phyloP scores from a whole-genome alignment of 139 green algal species.

The Picochlorum sp. region DNA sequence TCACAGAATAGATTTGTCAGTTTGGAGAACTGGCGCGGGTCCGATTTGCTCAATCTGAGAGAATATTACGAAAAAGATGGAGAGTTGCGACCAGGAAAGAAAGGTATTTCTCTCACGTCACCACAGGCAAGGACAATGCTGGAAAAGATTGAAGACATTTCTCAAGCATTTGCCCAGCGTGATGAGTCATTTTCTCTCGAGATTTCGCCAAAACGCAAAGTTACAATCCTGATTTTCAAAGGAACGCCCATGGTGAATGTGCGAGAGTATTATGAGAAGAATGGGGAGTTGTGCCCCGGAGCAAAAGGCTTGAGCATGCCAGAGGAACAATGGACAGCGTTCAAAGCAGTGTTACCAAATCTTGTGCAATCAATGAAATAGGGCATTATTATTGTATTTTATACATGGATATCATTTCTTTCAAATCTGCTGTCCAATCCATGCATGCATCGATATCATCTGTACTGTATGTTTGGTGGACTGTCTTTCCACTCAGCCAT shows the following conservation, averaged over 20 bases:
- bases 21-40: slow-evolving; percentile 5
- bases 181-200: not conserved
- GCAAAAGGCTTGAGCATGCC: slow-evolving; percentile 40
- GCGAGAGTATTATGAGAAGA: slow-evolving; percentile 48
- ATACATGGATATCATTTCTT: slow-evolving; percentile 4
- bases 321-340: slow-evolving; percentile 14
- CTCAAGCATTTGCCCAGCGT: slow-evolving; percentile 12
- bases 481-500: slow-evolving; percentile 18
- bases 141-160: slow-evolving; percentile 18
- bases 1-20: not conserved
- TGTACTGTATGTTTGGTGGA: slow-evolving; percentile 32
- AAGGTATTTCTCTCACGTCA: slow-evolving; percentile 38
- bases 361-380: slow-evolving; percentile 8
- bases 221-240: not conserved
- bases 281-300: slow-evolving; percentile 10
- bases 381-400: not conserved
- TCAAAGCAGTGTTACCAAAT: not conserved
- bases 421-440: slow-evolving; percentile 22
- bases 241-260: slow-evolving; percentile 28
- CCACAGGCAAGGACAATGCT: slow-evolving; percentile 40
- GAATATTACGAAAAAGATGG: slow-evolving; percentile 38
- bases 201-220: slow-evolving; percentile 1
- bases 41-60: slow-evolving; percentile 30
- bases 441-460: slow-evolving; percentile 16
- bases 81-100: slow-evolving; percentile 30